Evolutionary conservation across 1,284 basidiomycete species (phyloP).

Genomic region (Hemileia vastatrix): DNA sequence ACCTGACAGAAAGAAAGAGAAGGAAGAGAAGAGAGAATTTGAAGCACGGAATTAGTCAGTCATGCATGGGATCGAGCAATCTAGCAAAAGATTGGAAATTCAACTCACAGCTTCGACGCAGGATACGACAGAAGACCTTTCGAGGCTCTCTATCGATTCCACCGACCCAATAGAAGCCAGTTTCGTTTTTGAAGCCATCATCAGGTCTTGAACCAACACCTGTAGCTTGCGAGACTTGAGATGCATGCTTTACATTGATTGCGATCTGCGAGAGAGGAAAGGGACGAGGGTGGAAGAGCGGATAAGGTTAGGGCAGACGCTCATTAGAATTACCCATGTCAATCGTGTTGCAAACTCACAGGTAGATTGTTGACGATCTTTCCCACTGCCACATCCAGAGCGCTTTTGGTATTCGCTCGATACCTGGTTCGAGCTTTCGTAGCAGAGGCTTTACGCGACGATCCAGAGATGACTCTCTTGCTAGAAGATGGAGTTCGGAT

Average conservation of each 20-base stretch:
- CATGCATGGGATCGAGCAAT: no score
- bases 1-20: slow-evolving; percentile 7
- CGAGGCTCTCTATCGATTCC: slow-evolving; percentile 62
- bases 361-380: slow-evolving; percentile 78
- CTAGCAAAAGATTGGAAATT: slow-evolving; percentile 75
- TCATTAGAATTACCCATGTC: no score
- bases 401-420: slow-evolving; percentile 71
- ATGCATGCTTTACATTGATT: slow-evolving; percentile 70
- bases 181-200: slow-evolving; percentile 77
- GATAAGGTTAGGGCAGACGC: neutral
- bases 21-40: slow-evolving; percentile 36
- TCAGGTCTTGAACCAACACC: no score
- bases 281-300: neutral
- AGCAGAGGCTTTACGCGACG: slow-evolving; percentile 3
- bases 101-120: slow-evolving; percentile 88
- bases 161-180: slow-evolving; percentile 91
- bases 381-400: slow-evolving; percentile 81
- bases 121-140: slow-evolving; percentile 78
- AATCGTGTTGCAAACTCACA: slow-evolving; percentile 50
- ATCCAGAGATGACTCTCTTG: neutral
- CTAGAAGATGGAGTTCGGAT: no score
- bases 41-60: no score
- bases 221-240: neutral
- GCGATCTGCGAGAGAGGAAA: slow-evolving; percentile 46
- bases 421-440: slow-evolving; percentile 53